Base-by-base conservation (phyloP, 805 yeast genomes). In the Starmerella powellii region DNA sequence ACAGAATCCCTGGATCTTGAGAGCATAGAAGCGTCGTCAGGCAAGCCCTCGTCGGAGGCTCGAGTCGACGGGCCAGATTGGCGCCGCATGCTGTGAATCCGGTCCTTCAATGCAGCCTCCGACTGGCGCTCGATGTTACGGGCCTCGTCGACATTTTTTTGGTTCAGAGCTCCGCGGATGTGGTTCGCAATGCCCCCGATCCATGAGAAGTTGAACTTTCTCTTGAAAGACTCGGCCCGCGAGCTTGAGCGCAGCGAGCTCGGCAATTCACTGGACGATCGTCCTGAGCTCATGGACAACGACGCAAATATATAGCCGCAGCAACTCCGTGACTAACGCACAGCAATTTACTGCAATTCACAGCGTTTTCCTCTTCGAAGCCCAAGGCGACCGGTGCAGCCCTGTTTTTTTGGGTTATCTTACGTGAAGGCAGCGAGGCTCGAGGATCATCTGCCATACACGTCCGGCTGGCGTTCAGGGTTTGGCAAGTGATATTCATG, bases 151-250 rank as follows among this genome's bases (percentile, higher is more conserved):
- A 23, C 31, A n/a, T 33, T 41, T 5, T 36, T 32, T 6, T 35
- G 34, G 27, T 23, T 12, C 29, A 46, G 34, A 6, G 38, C 39
- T 13, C 24, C 27, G n/a, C 45, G 42, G 12, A 36, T 39, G 11
- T 34, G 42, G 13, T 37, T 20, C 10, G 41, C 44, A 18, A 45
- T 30, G 26, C 35, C 31, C 13, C 41, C 37, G 11, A 44, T 20
- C 51, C 49, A 47, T 4, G 46, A 35, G 37, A 46, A 41, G 20
- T 47, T 31, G 36, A 42, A 42, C 26, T 37, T 11, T 2, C 10
- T 30, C 15, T 29, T 6, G 11, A 28, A 4, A 12, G 24, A 17
- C 13, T n/a, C 21, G n/a, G 13, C 19, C 11, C 13, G 23, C n/a
- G 31, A 13, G 15, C 26, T 17, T 2, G 29, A 19, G 11, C 23